Base-by-base conservation (phyloP, 352 stramenopile genomes). In the Globisporangium echinulatum region DNA sequence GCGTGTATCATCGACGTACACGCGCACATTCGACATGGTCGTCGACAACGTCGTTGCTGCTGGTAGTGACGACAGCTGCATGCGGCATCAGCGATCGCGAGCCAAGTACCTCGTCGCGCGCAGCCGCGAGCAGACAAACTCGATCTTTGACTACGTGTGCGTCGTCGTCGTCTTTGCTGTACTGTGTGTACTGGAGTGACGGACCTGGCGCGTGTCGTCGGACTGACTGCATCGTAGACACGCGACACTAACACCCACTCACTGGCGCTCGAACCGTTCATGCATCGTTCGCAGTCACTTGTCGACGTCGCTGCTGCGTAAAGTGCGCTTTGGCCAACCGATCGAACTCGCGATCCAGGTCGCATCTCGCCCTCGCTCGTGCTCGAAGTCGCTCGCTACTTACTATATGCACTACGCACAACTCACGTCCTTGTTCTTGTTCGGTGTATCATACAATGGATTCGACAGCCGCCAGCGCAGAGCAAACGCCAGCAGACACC, bases 121-220 rank as follows among this genome's bases (percentile, higher is more conserved):
- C 49, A 67, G 48, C 17, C 54, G 56, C 4, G 66, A 77, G 14
- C 51, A 64, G 37, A 75, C 60, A 37, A 74, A 61, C 63, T 77
- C 69, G 37, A 89, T 89, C 58, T 74, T 87, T 19, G 79, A 85
- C 57, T 89, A 89, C 37, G 77, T 89, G 79, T 86, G 69, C 59
- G 78, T 57, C 9, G 10, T 47, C 9, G 5, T n/a, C 9, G 8
- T 6, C 8, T 6, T 4, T 47, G 8, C 9, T 5, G 8, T 47
- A 14, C 9, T 5, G 25, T 33, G 25, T 33, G 25, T 33, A 33
- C 25, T 33, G 25, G 25, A 33, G 25, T 3, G 25, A 33, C 25
- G 25, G 25, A 33, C 25, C 42, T 47, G 37, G 39, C 2, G 11
- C 14, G 14, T 49, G 37, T 3, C 7, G 37, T 10, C 37, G 7